Evolutionary conservation across 768 basidiomycete species (phyloP), one percentile per base, ranked within the genome.

Genomic region (Podaxis sp.): DNA sequence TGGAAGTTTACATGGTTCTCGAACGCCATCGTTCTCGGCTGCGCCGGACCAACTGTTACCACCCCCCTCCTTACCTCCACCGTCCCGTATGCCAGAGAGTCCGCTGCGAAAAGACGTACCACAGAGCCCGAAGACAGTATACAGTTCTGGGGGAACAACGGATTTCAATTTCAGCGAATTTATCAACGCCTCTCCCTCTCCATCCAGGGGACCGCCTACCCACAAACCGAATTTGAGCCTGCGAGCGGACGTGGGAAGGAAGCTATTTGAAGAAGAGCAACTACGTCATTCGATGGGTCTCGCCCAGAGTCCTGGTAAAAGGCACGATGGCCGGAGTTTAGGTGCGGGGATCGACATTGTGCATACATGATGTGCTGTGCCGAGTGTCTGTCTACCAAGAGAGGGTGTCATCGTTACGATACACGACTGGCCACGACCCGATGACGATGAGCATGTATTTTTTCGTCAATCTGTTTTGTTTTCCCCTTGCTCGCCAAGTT

Each of bases 261-360:
- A 84, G 71, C 73, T 90, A 61, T 90, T 90, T 68, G 88, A 89
- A 67, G 89, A 87, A 68, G 87, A 89, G 69, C 85, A 87, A 66
- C 76, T 83, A 69, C 80, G 84, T 73, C 61, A 62, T 58, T 36
- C 63, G n/a, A 17, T 44, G 28, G 38, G 33, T 54, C 50, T 54
- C 62, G 37, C 44, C 52, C 20, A 56, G 38, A 56, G 67, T 53
- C 60, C 68, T 41, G 71, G 66, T 38, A 69, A 71, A 62, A 68
- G 70, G 61, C 71, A 69, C 48, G 72, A 70, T 37, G 76, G 73
- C 46, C 67, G 72, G 61, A 63, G 69, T 37, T 74, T 80, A 48
- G 77, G 77, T 24, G 77, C 79, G 52, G 78, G 80, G 40, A 80
- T 83, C 56, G 82, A 82, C 66, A 66, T 82, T 58, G 72, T 78